Evolutionary conservation across 2,329 filamentous ascomycete species (phyloP).

Genomic region (Fonsecaea pedrosoi): DNA sequence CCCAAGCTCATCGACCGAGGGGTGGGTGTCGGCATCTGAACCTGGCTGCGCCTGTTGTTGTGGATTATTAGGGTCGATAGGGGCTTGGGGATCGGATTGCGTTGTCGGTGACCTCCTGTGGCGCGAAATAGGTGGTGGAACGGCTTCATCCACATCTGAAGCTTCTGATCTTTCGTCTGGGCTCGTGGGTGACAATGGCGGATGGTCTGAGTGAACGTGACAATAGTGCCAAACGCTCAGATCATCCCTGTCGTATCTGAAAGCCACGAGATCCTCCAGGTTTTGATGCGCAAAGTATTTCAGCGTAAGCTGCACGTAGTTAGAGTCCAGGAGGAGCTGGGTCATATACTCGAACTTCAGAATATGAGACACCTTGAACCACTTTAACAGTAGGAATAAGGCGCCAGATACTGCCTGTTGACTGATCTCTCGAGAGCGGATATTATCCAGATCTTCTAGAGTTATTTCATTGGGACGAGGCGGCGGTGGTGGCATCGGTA

Average conservation of each 20-base stretch:
- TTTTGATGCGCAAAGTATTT: conserved; percentile 96
- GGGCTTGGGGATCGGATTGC: conserved; percentile 42
- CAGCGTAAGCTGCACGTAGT: conserved; percentile 88
- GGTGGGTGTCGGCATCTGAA: conserved; percentile 37
- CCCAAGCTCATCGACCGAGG: conserved; percentile 83
- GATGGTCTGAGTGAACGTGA: conserved; percentile 71
- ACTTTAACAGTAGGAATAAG: conserved; percentile 86
- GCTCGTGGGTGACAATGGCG: conserved; percentile 46
- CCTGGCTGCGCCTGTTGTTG: conserved; percentile 40
- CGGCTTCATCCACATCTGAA: conserved; percentile 68
- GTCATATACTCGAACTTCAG: conserved; percentile 96
- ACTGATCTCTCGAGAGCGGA: conserved; percentile 83
- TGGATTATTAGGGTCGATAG: conserved; percentile 38
- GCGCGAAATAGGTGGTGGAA: conserved; percentile 78
- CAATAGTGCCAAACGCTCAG: conserved; percentile 95
- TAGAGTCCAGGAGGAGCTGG: conserved; percentile 90
- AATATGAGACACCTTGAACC: conserved; percentile 93
- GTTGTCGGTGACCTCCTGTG: conserved; percentile 58
- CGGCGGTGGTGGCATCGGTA: conserved; percentile 39
- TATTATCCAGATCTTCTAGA: conserved; percentile 79
- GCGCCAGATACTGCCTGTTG: conserved; percentile 91
- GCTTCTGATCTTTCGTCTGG: conserved; percentile 39
- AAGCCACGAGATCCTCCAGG: conserved; percentile 86
- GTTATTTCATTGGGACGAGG: conserved; percentile 44
- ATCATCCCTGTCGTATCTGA: conserved; percentile 80